A percentile compares a stretch with the other conserved stretches of the same genome.
phyloP scores from a whole-genome alignment of 2,329 filamentous ascomycete genomes.

The Penicillium brevicompactum region DNA sequence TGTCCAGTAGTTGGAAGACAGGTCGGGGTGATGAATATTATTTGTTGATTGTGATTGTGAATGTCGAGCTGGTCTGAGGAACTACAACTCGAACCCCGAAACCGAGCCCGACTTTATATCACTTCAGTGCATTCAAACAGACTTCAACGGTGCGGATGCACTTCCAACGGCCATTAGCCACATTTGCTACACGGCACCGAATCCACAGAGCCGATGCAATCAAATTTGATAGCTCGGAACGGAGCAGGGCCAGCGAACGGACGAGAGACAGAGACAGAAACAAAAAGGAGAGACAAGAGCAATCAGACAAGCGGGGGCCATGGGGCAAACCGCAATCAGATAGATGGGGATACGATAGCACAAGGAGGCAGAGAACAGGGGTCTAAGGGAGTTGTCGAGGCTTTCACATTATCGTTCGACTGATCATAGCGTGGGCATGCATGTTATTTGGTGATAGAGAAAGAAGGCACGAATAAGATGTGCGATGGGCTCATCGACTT shows the following conservation, averaged over 20 bases:
- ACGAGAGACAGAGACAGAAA: slow-evolving; percentile 5
- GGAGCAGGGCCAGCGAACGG: slow-evolving; percentile 23
- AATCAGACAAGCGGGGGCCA: slow-evolving; percentile 16
- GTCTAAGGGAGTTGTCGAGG: neutral
- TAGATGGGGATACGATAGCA: slow-evolving; percentile 7
- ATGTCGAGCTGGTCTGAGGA: neutral
- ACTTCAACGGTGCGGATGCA: slow-evolving; percentile 8
- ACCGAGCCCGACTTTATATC: slow-evolving; percentile 16
- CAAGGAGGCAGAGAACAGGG: slow-evolving; percentile 1
- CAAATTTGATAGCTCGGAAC: slow-evolving; percentile 14
- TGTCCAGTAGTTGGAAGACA: neutral
- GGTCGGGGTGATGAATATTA: neutral
- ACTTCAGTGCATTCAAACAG: slow-evolving; percentile 4
- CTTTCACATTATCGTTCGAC: neutral
- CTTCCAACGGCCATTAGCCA: neutral
- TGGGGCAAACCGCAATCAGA: slow-evolving; percentile 7
- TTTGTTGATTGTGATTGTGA: neutral
- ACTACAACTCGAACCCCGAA: neutral
- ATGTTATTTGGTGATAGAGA: neutral
- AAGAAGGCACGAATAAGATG: neutral
- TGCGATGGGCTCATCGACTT: neutral
- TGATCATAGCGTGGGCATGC: neutral
- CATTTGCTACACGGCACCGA: slow-evolving; percentile 5
- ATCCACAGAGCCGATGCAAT: slow-evolving; percentile 19
- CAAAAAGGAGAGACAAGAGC: slow-evolving; percentile 12